Evolutionary conservation across 1,284 basidiomycete species (phyloP), one percentile per base, ranked within the genome.

Genomic region (Lignosus rhinocerotis): DNA sequence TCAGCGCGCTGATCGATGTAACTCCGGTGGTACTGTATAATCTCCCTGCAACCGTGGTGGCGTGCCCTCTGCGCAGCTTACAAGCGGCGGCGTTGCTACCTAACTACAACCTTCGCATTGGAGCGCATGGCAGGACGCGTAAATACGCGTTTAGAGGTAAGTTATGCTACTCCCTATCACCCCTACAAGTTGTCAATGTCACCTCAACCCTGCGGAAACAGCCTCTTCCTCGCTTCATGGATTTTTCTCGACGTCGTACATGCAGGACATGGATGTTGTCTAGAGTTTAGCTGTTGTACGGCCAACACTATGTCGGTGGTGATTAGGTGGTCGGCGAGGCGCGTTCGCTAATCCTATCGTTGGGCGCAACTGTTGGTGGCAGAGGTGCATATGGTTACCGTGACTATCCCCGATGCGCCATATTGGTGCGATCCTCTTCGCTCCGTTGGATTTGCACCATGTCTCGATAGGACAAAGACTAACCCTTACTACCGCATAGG

Each of bases 21-120:
- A 43, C 41, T 30, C 43, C 21, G 43, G 11, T 5, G n/a, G 36
- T 12, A 39, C 34, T 39, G 36, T 12, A 12, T 39, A 39, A 39
- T 39, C 36, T n/a, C 42, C 42, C 11, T 19, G 19, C 8, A 48
- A 17, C 36, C 32, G 47, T 17, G 7, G 50, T 42, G 50, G 36
- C 50, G 50, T 30, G 19, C 42, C 6, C n/a, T 32, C 19, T 50
- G 34, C 34, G 55, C 54, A 36, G 21, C 42, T 14, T 10, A 31
- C 32, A 32, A 33, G 53, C 47, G 41, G 48, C 46, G 53, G 46
- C 47, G 53, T 44, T 38, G 51, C n/a, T 31, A 16, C 11, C 39
- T 38, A 38, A 34, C 33, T 16, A 33, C 30, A 32, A 32, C 25
- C 19, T n/a, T 32, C 19, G 41, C 10, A 12, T 25, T n/a, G 41